These are phyloP conservation scores for Microdochium trichocladiopsis DNA, from an alignment of 2,329 filamentous ascomycete genomes.

Conservation along the genomic window DNA sequence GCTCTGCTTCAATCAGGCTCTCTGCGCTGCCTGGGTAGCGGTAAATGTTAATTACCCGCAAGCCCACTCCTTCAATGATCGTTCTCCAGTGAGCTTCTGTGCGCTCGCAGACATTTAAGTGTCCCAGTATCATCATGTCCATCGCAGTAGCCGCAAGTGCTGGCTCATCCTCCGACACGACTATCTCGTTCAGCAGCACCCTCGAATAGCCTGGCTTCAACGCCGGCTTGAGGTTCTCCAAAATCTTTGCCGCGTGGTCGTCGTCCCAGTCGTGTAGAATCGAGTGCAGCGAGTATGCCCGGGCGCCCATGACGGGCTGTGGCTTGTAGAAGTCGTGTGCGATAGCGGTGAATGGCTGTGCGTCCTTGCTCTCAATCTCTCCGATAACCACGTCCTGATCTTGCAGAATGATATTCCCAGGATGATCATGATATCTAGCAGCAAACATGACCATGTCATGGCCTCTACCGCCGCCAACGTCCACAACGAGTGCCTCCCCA, in stretches of 20 bases:
- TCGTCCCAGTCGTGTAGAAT: constrained; percentile 30
- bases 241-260: constrained; percentile 20
- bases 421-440: constrained; percentile 16
- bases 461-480: constrained; percentile 30
- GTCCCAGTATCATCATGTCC: constrained; percentile 16
- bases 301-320: constrained; percentile 17
- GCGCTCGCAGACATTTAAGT: constrained; percentile 12
- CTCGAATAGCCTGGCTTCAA: constrained; percentile 25
- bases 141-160: constrained; percentile 14
- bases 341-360: constrained; percentile 4
- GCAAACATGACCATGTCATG: constrained; percentile 27
- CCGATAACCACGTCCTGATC: constrained; percentile 20
- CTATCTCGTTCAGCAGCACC: constrained; percentile 32
- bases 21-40: constrained; percentile 13
- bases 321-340: constrained; percentile 20
- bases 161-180: constrained; percentile 20
- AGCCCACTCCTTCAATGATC: constrained; percentile 10
- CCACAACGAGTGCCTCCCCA: constrained; percentile 26
- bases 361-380: not conserved
- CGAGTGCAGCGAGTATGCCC: constrained; percentile 19
- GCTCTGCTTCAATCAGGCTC: constrained; percentile 16
- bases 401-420: constrained; percentile 26
- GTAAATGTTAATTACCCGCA: constrained; percentile 10
- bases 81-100: constrained; percentile 10
- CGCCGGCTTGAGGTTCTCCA: constrained; percentile 18